These are phyloP conservation scores for Backusella morwellensis DNA, from an alignment of 192 early-diverging fungal species.

Conservation along the genomic window DNA sequence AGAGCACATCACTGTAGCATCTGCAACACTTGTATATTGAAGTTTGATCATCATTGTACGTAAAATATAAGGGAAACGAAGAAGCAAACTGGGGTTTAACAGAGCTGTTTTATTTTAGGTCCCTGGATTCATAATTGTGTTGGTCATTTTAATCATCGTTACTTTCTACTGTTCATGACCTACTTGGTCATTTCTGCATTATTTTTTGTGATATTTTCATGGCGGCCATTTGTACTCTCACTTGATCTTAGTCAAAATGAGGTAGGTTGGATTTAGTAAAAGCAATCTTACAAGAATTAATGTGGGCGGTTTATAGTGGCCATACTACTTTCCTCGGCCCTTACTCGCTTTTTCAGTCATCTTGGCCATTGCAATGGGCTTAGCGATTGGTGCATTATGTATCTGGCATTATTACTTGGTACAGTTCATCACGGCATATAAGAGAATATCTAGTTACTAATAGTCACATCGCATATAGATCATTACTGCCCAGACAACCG, in stretches of 20 bases:
- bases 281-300: not conserved
- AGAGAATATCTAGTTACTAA: not conserved
- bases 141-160: constrained; percentile 73
- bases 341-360: constrained; percentile 49
- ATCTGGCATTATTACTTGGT: constrained; percentile 61
- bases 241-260: constrained; percentile 40
- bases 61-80: not conserved
- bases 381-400: constrained; percentile 51
- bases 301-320: constrained; percentile 38
- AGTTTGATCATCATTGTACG: constrained; percentile 68
- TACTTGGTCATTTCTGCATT: constrained; percentile 48
- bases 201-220: constrained; percentile 47
- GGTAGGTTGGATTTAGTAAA: constrained; percentile 13
- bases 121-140: constrained; percentile 85
- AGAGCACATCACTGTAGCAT: constrained; percentile 79
- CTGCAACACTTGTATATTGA: constrained; percentile 71
- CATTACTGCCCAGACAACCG: constrained; percentile 56
- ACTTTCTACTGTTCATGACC: constrained; percentile 71
- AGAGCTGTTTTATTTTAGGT: constrained; percentile 27
- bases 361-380: constrained; percentile 51
- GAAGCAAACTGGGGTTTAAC: too few species aligned
- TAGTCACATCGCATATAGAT: constrained; percentile 23
- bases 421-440: not conserved
- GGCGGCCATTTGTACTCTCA: constrained; percentile 45
- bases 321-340: constrained; percentile 51